These are phyloP conservation scores for Marchantia polymorpha DNA, from an alignment of 225 moss, liverwort and hornwort genomes.

Conservation along the genomic window DNA sequence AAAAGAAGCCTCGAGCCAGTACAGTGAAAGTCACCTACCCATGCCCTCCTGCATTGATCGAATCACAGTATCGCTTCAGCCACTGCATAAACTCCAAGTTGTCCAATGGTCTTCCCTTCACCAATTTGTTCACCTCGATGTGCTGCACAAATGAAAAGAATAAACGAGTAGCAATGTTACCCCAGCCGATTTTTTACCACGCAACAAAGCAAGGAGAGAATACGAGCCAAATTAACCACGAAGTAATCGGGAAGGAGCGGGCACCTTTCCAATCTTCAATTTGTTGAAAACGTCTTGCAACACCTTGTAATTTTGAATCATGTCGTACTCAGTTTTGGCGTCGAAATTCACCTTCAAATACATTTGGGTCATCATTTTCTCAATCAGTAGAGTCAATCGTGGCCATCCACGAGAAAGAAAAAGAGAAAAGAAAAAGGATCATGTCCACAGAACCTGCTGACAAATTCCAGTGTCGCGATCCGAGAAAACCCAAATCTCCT, in stretches of 20 bases:
- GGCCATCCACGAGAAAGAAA: no score
- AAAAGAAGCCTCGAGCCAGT: neutral
- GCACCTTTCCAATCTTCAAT: conserved; percentile 75
- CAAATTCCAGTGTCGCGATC: no score
- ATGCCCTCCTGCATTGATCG: conserved; percentile 64
- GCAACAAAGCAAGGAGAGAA: neutral
- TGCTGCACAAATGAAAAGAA: conserved; percentile 44
- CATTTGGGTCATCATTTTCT: no score
- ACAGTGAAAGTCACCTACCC: conserved; percentile 32
- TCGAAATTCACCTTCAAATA: conserved; percentile 68
- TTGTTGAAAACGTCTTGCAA: conserved; percentile 96
- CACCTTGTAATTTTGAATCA: conserved; percentile 99
- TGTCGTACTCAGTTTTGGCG: conserved; percentile 97
- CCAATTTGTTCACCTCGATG: conserved; percentile 94
- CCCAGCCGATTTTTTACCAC: neutral
- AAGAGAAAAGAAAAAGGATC: no score
- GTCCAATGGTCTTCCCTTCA: conserved; percentile 91
- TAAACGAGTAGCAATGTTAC: neutral
- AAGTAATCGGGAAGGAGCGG: neutral
- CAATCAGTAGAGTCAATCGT: no score
- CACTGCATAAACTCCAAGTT: conserved; percentile 98
- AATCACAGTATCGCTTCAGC: conserved; percentile 96
- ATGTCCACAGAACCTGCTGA: no score
- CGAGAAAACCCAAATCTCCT: no score
- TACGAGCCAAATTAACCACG: no score